Evolutionary conservation across 148 eudicot species (phyloP).

Genomic region (Heliosperma pusillum): DNA sequence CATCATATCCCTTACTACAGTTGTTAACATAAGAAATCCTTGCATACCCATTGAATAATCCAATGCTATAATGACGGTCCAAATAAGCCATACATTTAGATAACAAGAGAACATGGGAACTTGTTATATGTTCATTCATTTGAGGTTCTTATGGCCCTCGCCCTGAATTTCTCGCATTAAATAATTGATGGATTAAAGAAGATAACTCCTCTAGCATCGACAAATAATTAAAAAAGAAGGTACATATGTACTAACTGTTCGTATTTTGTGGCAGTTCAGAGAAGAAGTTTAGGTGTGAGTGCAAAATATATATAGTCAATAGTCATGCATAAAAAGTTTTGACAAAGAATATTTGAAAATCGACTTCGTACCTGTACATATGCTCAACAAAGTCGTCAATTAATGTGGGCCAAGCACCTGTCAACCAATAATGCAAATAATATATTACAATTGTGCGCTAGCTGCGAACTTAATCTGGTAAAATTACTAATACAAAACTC

Average conservation of each 20-base stretch:
- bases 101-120: too few species aligned
- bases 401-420: conserved; percentile 96
- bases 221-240: not conserved
- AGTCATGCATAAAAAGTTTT: not conserved
- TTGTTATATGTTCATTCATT: not conserved
- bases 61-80: too few species aligned
- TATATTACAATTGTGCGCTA: not conserved
- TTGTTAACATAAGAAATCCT: too few species aligned
- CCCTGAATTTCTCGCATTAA: not conserved
- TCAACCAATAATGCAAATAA: conserved; percentile 3
- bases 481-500: not conserved
- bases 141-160: too few species aligned
- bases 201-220: not conserved
- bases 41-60: not conserved
- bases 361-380: conserved; percentile 62
- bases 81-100: too few species aligned
- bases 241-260: not conserved
- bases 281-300: not conserved
- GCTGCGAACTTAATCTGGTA: not conserved
- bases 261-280: not conserved
- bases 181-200: not conserved
- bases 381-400: conserved; percentile 90
- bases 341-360: not conserved
- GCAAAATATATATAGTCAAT: not conserved
- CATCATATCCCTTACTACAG: too few species aligned